phyloP scores from a whole-genome alignment of 1,139 yeast species.

The Yamadazyma conglobata region DNA sequence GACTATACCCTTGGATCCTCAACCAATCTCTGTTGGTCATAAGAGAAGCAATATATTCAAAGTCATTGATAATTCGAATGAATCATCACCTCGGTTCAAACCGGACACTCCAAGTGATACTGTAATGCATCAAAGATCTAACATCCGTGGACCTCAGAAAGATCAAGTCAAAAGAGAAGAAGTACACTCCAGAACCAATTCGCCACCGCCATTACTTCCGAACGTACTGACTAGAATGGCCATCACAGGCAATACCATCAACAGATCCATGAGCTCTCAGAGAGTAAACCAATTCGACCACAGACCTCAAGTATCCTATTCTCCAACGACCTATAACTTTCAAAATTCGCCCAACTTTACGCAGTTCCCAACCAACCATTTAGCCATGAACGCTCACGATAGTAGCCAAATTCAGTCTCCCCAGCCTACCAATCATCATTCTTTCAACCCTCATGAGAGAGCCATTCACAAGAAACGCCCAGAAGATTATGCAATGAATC shows the following conservation, averaged over 20 bases:
- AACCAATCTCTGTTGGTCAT: constrained; percentile 52
- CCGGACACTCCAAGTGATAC: not conserved
- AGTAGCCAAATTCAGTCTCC: not conserved
- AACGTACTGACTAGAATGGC: constrained; percentile 13
- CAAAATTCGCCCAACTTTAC: constrained; percentile 1
- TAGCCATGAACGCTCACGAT: too few species aligned
- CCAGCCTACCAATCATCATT: not conserved
- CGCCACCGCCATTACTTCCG: constrained; percentile 13
- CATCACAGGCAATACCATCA: constrained; percentile 17
- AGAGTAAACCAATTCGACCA: constrained; percentile 2
- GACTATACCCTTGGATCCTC: constrained; percentile 79
- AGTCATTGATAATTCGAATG: constrained; percentile 32
- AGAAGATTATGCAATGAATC: constrained; percentile 8
- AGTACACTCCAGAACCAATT: constrained; percentile 6
- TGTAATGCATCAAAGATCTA: constrained; percentile 1
- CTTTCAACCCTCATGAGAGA: not conserved
- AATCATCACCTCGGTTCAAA: constrained; percentile 23
- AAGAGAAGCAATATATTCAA: constrained; percentile 41
- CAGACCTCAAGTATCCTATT: constrained; percentile 1
- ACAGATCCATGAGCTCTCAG: constrained; percentile 6
- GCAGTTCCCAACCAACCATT: too few species aligned
- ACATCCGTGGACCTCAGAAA: constrained; percentile 1
- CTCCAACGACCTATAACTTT: constrained; percentile 1
- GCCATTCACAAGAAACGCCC: constrained; percentile 2
- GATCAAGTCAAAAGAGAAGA: constrained; percentile 6